Percentiles rank a stretch among this genome's conserved stretches.
phyloP scores from a whole-genome alignment of 2,329 filamentous ascomycete species.

The Penicillium italicum region DNA sequence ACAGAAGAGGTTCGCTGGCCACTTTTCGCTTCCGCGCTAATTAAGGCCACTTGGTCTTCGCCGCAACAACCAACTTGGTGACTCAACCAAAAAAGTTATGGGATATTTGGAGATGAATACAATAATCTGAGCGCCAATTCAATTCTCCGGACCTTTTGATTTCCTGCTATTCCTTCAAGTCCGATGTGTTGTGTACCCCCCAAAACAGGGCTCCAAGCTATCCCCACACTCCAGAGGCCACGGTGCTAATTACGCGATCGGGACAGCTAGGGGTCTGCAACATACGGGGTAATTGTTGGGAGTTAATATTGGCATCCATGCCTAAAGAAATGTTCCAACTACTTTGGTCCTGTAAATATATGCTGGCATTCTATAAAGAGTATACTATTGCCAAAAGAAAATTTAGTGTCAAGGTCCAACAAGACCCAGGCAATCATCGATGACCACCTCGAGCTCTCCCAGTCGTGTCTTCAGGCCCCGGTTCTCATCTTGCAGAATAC shows the following conservation, averaged over 20 bases:
- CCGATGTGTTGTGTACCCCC: constrained; percentile 1
- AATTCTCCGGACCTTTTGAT: background rate
- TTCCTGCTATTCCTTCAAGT: background rate
- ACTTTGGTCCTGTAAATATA: background rate
- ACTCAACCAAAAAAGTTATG: constrained; percentile 10
- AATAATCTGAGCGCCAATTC: background rate
- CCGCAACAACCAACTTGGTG: constrained; percentile 17
- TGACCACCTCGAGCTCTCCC: constrained; percentile 51
- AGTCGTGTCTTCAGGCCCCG: constrained; percentile 51
- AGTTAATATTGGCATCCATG: background rate
- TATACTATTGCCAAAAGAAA: constrained; percentile 1
- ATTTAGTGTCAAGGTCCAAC: constrained; percentile 37
- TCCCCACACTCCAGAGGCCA: constrained; percentile 13
- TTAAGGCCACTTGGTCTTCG: constrained; percentile 41
- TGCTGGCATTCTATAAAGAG: constrained; percentile 13
- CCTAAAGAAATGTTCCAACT: background rate
- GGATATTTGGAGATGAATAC: background rate
- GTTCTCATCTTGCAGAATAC: constrained; percentile 55
- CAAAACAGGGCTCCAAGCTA: background rate
- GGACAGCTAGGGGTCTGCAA: background rate
- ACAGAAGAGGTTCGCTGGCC: constrained; percentile 34
- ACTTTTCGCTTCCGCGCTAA: constrained; percentile 39
- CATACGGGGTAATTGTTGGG: constrained; percentile 1
- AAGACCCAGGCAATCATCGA: constrained; percentile 56
- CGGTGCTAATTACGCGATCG: constrained; percentile 9